These are phyloP conservation scores for Solanum hybrid DNA, from an alignment of 305 asterid genomes.

Conservation along the genomic window DNA sequence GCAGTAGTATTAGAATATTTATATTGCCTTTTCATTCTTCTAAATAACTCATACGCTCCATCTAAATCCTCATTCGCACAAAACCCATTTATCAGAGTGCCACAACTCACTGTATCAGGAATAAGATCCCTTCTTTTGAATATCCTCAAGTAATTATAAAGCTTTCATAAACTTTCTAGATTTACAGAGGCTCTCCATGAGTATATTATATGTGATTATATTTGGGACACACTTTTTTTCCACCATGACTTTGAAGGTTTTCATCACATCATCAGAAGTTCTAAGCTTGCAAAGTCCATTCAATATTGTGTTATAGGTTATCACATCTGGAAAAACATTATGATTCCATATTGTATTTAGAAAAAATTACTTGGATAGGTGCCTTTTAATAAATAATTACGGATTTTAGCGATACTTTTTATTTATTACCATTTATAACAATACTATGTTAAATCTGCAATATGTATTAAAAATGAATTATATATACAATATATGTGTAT, in stretches of 20 bases:
- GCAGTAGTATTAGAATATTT: constrained; percentile 50
- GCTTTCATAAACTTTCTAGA: constrained; percentile 48
- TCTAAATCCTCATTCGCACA: constrained; percentile 58
- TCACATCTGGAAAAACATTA: constrained; percentile 58
- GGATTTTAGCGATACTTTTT: too few relatives aligned
- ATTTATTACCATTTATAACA: too few relatives aligned
- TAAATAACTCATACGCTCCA: constrained; percentile 53
- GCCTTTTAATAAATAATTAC: too few relatives aligned
- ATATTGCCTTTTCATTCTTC: constrained; percentile 47
- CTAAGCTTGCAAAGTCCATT: constrained; percentile 83
- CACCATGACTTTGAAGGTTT: constrained; percentile 57
- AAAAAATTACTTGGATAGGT: too few relatives aligned
- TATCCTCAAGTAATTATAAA: constrained; percentile 55
- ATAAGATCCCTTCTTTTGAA: constrained; percentile 37
- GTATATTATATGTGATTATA: constrained; percentile 71
- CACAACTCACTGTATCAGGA: constrained; percentile 67
- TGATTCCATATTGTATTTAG: constrained; percentile 52
- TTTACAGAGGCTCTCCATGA: constrained; percentile 79
- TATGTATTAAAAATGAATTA: too few relatives aligned
- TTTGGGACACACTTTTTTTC: constrained; percentile 72
- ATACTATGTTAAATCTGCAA: too few relatives aligned
- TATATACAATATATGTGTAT: too few relatives aligned
- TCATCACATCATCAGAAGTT: constrained; percentile 57
- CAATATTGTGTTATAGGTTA: constrained; percentile 70
- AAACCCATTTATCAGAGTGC: constrained; percentile 73